These are phyloP conservation scores for Sarocladiaceae sp. DNA, from an alignment of 2,329 filamentous ascomycete species.

Conservation along the genomic window DNA sequence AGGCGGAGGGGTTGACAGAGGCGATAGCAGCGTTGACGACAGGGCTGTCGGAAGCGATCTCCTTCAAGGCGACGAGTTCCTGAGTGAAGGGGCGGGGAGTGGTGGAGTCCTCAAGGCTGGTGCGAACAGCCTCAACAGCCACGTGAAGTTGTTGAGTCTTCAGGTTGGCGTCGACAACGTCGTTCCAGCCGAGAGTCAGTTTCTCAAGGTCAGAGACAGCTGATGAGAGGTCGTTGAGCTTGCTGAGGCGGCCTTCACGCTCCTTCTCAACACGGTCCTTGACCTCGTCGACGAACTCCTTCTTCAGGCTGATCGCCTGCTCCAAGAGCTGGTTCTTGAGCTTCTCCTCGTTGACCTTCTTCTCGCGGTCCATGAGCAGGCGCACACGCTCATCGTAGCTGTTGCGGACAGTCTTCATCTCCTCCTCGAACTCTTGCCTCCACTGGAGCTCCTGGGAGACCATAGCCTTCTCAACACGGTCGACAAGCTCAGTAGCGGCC, in stretches of 20 bases:
- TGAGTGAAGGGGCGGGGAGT: slow-evolving; percentile 81
- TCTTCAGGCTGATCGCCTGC: slow-evolving; percentile 86
- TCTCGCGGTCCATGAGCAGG: slow-evolving; percentile 73
- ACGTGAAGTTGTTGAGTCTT: slow-evolving; percentile 95
- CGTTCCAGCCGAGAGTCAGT: slow-evolving; percentile 85
- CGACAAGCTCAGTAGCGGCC: slow-evolving; percentile 81
- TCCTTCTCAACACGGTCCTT: slow-evolving; percentile 81
- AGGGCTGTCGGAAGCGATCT: slow-evolving; percentile 77
- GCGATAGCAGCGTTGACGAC: slow-evolving; percentile 91
- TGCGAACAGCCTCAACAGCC: slow-evolving; percentile 87
- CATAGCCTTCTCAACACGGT: slow-evolving; percentile 82
- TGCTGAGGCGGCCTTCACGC: slow-evolving; percentile 80
- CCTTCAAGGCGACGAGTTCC: slow-evolving; percentile 91
- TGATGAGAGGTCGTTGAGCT: slow-evolving; percentile 73
- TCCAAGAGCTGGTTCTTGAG: slow-evolving; percentile 82
- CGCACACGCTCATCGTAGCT: slow-evolving; percentile 77
- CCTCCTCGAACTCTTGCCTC: slow-evolving; percentile 81
- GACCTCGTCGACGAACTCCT: slow-evolving; percentile 75
- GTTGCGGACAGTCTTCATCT: slow-evolving; percentile 74
- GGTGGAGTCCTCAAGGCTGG: slow-evolving; percentile 68
- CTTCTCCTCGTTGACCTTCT: slow-evolving; percentile 77
- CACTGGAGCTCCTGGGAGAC: slow-evolving; percentile 74
- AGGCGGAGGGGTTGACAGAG: slow-evolving; percentile 91
- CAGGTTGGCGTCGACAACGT: slow-evolving; percentile 83
- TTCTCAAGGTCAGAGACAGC: slow-evolving; percentile 81